Evolutionary conservation across 345 rosid genomes (phyloP).

Genomic region (Gossypium thurberi): DNA sequence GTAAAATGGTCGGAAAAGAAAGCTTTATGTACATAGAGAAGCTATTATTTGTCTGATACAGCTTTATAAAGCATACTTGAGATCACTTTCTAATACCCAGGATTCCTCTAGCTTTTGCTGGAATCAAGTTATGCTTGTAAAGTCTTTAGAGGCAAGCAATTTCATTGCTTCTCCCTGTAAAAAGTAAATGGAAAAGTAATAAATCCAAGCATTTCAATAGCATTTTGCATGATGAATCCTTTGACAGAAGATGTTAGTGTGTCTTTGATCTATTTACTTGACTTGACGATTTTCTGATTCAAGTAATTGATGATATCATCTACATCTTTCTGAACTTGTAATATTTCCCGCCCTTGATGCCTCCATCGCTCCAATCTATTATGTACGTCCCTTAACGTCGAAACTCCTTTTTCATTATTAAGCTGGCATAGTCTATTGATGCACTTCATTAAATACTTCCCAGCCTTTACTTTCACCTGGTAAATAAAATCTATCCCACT

Average conservation of each 20-base stretch:
- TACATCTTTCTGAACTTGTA: conserved; percentile 30
- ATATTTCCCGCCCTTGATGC: conserved; percentile 38
- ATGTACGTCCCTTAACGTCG: conserved; percentile 39
- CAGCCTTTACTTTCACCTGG: conserved; percentile 46
- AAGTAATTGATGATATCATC: conserved; percentile 33
- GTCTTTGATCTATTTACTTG: neutral
- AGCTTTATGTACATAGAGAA: conserved; percentile 18
- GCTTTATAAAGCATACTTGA: conserved; percentile 11
- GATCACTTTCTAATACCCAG: neutral
- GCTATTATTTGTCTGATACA: conserved; percentile 17
- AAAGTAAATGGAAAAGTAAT: conserved; percentile 17
- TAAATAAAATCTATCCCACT: conserved; percentile 31
- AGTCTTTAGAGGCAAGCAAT: conserved; percentile 10
- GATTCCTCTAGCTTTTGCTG: conserved; percentile 21
- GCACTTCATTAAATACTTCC: conserved; percentile 55
- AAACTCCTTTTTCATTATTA: conserved; percentile 25
- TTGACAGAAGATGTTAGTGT: neutral
- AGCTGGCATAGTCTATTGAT: conserved; percentile 40
- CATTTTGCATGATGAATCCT: neutral
- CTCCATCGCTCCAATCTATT: conserved; percentile 53
- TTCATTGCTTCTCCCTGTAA: conserved; percentile 7
- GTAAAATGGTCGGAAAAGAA: conserved; percentile 11
- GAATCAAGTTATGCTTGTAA: conserved; percentile 10
- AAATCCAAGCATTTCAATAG: conserved; percentile 8
- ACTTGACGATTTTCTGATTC: conserved; percentile 8